phyloP scores from a whole-genome alignment of 1,139 yeast species.

The Zygosaccharomyces sapae region DNA sequence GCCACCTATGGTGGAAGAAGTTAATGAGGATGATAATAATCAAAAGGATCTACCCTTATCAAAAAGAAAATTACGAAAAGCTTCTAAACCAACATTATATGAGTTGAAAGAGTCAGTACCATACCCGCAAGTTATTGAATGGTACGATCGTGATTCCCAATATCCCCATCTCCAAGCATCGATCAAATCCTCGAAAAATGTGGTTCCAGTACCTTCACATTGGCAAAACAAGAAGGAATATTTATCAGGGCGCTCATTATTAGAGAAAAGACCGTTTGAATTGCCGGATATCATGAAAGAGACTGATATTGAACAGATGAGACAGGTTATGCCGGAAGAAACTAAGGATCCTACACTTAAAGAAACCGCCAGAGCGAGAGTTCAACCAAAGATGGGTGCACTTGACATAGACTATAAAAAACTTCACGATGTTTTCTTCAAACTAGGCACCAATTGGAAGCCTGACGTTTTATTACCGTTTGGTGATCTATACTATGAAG shows the following conservation, averaged over 20 bases:
- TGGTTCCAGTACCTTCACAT: conserved; percentile 75
- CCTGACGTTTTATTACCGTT: conserved; percentile 57
- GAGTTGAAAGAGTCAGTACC: conserved; percentile 55
- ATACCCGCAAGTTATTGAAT: conserved; percentile 73
- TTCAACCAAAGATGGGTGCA: conserved; percentile 85
- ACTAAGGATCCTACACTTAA: conserved; percentile 54
- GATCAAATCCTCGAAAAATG: conserved; percentile 63
- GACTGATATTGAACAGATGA: conserved; percentile 87
- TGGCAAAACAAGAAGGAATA: conserved; percentile 83
- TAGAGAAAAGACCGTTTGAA: conserved; percentile 70
- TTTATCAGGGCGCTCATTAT: conserved; percentile 63
- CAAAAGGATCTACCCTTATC: conserved; percentile 12
- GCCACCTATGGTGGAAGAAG: conserved; percentile 1
- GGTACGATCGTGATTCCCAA: conserved; percentile 81
- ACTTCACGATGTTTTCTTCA: conserved; percentile 82
- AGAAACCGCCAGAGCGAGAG: conserved; percentile 75
- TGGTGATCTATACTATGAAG: conserved; percentile 83
- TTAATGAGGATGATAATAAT: conserved; percentile 4
- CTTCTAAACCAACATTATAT: conserved; percentile 61
- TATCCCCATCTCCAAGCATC: conserved; percentile 67
- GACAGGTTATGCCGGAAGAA: conserved; percentile 44
- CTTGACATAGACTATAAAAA: conserved; percentile 83
- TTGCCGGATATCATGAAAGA: conserved; percentile 73
- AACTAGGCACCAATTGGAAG: conserved; percentile 55
- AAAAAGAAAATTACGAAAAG: conserved; percentile 47